Base-by-base conservation (phyloP, 306 rosid species). In the Leucaena leucocephala region DNA sequence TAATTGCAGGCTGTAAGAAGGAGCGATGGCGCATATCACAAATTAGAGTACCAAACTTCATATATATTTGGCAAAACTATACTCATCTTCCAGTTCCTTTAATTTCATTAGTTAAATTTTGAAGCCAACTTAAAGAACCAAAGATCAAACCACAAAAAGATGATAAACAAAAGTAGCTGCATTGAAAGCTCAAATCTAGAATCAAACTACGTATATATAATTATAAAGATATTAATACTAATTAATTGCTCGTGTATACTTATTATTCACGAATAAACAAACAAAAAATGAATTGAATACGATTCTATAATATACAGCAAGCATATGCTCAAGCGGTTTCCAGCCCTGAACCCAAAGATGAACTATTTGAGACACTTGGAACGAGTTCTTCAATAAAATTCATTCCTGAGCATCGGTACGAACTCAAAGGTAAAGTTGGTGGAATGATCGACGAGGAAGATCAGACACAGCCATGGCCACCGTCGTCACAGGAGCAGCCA, bases 401-500 rank as follows among this genome's bases (percentile, higher is more conserved):
- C 55, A 13, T 49, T 49, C 55, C 55, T 49, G 1, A 50, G 1
- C 8, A 50, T 50, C 21, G 5, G 8, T 43, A 50, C 58, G 61
- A 27, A 57, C 39, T 27, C 66, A 27, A 2, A 5, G 12, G 34
- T 2, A 57, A 57, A 54, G 33, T 9, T 10, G 36, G 15, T 54
- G 27, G 8, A 54, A 54, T n/a, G 61, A 17, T 27, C 2, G 10
- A 42, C 9, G 38, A 59, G 65, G 67, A 61, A 34, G 34, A 10
- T 87, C 88, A 88, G 49, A 87, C 86, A 48, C 87, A 89, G 15
- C 74, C 87, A 35, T 71, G 83, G 46, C 89, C 90, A 21, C 83
- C 90, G 11, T 81, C 89, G 42, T 87, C 93, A 40, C 96, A 91
- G 54, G 79, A 71, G 80, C 88, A 89, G 79, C 90, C 80, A 11